Base-by-base conservation (phyloP, 73 alveolate species). In the Paramecium pentaurelia region DNA sequence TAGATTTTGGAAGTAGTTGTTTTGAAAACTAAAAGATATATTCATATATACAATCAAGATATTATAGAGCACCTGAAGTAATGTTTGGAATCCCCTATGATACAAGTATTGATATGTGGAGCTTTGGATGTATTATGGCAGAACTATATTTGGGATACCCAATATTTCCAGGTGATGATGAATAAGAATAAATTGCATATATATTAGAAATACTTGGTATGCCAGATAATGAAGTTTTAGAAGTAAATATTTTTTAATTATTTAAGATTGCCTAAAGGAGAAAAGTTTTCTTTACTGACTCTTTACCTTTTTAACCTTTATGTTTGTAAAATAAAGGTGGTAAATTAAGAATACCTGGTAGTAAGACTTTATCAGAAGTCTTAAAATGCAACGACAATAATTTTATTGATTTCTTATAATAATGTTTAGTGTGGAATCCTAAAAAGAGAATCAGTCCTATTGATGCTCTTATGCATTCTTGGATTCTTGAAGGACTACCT, bases 61-160 rank as follows among this genome's bases (percentile, higher is more conserved):
- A 95, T 93, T 98, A 98, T 92, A 87, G 99, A 88, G 99, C 99
- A 10, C 99, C 99, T n/a, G 99, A 98, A 92, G 97, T 98, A 9
- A 98, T 98, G 86, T 97, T 98, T 54, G 99, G 99, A 3, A 94
- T 97, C 60, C 97, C 98, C 28, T 98, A 98, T 90, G 95, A 97
- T 71, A 96, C 96, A 37, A 94, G 98, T 8, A 98, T 97, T 11
- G 99, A 98, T 93, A 98, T 98, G 96, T 98, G 99, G 99, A 95
- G 99, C 42, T 96, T 98, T 60, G 99, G 98, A 16, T 98, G 99
- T 92, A 97, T 98, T 16, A 94, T 98, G 71, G 97, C 95, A 64
- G 99, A 98, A 92, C 93, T 98, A 84, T 85, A 95, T 36, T 94
- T 97, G 11, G 99, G 99, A 32, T 96, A 85, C 77, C 99, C 99